Conservation (phyloP, 495 filamentous ascomycete species). For the Pyrenula massariospora region DNA sequence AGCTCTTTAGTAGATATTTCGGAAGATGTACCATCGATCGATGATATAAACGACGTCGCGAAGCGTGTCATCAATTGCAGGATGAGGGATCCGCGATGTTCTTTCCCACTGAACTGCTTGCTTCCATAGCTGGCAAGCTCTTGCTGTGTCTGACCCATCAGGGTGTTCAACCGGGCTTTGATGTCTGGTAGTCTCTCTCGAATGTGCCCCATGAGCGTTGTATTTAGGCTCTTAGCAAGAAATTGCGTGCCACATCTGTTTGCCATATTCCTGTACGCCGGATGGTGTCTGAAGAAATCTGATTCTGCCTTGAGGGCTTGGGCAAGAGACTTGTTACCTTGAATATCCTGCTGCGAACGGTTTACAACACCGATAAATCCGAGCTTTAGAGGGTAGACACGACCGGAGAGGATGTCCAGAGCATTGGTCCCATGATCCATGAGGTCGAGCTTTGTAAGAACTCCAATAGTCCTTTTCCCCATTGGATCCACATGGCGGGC, state of each 20-base stretch:
- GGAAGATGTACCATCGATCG: conserved; percentile 94
- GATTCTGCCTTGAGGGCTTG: conserved; percentile 82
- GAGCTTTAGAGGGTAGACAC: conserved; percentile 93
- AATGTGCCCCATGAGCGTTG: conserved; percentile 92
- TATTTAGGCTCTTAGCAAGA: conserved; percentile 88
- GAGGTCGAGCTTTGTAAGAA: conserved; percentile 92
- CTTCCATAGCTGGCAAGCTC: conserved; percentile 97
- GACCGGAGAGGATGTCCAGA: conserved; percentile 87
- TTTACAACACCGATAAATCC: conserved; percentile 99
- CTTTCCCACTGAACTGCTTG: conserved; percentile 95
- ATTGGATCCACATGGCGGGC: conserved; percentile 94
- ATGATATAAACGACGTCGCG: conserved; percentile 94
- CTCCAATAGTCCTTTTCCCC: conserved; percentile 89
- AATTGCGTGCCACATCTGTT: conserved; percentile 90
- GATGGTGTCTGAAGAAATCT: conserved; percentile 95
- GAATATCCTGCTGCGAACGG: conserved; percentile 96
- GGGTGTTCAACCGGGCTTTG: conserved; percentile 89
- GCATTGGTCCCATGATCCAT: conserved; percentile 99
- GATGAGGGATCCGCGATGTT: conserved; percentile 89
- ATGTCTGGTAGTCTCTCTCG: conserved; percentile 93
- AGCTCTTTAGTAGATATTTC: conserved; percentile 99
- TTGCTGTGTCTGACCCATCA: conserved; percentile 99
- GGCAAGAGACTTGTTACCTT: conserved; percentile 79
- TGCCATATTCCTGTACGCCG: conserved; percentile 93
- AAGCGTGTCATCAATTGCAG: conserved; percentile 98